phyloP scores from a whole-genome alignment of 306 rosid species.

The Mucuna pruriens region DNA sequence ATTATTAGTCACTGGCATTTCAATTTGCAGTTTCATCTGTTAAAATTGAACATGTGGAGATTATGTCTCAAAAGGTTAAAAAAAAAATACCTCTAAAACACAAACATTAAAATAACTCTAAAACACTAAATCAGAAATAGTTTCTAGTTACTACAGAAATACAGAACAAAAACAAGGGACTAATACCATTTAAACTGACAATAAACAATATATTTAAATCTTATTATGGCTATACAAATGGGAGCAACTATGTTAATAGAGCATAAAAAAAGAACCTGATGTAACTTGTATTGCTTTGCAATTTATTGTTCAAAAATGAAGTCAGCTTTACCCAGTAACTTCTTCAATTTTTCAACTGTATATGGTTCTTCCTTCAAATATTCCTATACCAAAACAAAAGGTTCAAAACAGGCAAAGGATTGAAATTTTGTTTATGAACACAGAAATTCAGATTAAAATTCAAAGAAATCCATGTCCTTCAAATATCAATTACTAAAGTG shows the following conservation, averaged over 20 bases:
- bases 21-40: background rate
- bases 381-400: constrained; percentile 53
- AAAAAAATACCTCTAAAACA: too few species aligned
- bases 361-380: constrained; percentile 93
- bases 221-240: background rate
- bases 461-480: background rate
- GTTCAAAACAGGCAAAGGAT: constrained; percentile 32
- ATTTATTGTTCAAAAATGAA: constrained; percentile 60
- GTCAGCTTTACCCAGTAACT: constrained; percentile 62
- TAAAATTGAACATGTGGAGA: background rate
- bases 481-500: too few species aligned
- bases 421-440: background rate
- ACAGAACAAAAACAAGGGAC: background rate
- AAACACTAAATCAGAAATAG: background rate
- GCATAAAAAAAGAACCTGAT: constrained; percentile 63
- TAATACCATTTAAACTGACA: background rate
- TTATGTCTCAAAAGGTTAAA: too few species aligned
- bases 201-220: background rate
- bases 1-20: background rate
- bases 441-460: background rate
- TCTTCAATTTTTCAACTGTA: constrained; percentile 72
- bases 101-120: too few species aligned
- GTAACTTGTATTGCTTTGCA: constrained; percentile 83
- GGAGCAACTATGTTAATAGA: background rate
- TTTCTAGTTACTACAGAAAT: background rate